These are phyloP conservation scores for Przewalskia tangutica DNA, from an alignment of 257 asterid genomes.

Conservation along the genomic window DNA sequence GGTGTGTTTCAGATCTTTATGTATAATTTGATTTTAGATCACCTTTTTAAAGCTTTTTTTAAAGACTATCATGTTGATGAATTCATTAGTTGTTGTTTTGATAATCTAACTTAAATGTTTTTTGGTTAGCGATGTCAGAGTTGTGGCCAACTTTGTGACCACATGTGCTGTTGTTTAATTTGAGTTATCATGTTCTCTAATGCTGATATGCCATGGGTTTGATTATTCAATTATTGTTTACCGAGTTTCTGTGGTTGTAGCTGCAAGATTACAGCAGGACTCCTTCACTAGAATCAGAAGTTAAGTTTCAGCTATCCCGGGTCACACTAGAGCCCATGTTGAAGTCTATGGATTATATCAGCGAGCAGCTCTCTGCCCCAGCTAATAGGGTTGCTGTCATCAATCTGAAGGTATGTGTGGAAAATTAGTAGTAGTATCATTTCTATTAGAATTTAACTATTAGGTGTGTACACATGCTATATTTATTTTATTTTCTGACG, in stretches of 20 bases:
- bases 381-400: conserved; percentile 79
- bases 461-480: neutral
- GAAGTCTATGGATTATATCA: conserved; percentile 86
- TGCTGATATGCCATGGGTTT: conserved; percentile 4
- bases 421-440: neutral
- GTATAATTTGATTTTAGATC: neutral
- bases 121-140: neutral
- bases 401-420: conserved; percentile 63
- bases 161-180: neutral
- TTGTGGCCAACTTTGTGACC: neutral
- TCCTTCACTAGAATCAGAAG: conserved; percentile 64
- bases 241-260: conserved; percentile 26
- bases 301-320: conserved; percentile 65
- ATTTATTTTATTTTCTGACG: neutral
- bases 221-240: conserved; percentile 1
- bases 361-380: conserved; percentile 72
- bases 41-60: neutral
- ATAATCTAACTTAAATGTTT: neutral
- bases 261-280: conserved; percentile 63
- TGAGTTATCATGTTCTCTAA: neutral
- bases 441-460: neutral
- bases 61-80: neutral
- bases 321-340: conserved; percentile 77
- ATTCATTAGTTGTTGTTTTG: neutral
- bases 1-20: conserved; percentile 32